Evolutionary conservation across 2,329 filamentous ascomycete species (phyloP).

Genomic region (Aureobasidium sp.): DNA sequence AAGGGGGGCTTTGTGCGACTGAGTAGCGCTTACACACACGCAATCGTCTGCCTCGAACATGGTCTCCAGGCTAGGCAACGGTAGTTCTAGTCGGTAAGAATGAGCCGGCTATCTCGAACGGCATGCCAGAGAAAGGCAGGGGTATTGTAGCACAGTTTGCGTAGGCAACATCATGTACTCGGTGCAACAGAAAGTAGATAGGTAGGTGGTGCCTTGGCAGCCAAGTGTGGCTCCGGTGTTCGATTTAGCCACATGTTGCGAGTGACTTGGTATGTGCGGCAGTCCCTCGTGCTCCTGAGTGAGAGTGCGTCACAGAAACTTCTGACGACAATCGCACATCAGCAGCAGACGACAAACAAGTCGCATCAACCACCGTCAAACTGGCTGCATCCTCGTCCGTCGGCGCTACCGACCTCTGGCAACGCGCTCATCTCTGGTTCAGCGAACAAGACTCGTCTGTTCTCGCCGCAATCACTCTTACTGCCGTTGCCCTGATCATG

Average conservation of each 20-base stretch:
- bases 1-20: neutral
- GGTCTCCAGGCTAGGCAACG: neutral
- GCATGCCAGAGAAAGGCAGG: neutral
- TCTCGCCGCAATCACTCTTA: slow-evolving; percentile 21
- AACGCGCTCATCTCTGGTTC: slow-evolving; percentile 22
- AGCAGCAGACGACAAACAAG: neutral
- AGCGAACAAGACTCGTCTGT: slow-evolving; percentile 26
- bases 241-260: neutral
- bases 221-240: neutral
- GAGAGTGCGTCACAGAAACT: slow-evolving; percentile 1
- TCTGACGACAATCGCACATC: slow-evolving; percentile 1
- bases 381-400: slow-evolving; percentile 8
- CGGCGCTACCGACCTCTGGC: neutral
- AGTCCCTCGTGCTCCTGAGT: neutral
- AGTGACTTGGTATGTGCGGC: slow-evolving; percentile 1
- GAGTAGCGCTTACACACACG: neutral
- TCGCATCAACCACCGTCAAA: slow-evolving; percentile 9
- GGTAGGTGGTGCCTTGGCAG: neutral
- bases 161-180: neutral
- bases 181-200: neutral
- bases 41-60: neutral
- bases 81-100: neutral
- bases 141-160: too few relatives aligned
- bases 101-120: neutral
- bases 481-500: slow-evolving; percentile 37